Conservation (phyloP, 805 yeast genomes). For the Ogataea neopini region DNA sequence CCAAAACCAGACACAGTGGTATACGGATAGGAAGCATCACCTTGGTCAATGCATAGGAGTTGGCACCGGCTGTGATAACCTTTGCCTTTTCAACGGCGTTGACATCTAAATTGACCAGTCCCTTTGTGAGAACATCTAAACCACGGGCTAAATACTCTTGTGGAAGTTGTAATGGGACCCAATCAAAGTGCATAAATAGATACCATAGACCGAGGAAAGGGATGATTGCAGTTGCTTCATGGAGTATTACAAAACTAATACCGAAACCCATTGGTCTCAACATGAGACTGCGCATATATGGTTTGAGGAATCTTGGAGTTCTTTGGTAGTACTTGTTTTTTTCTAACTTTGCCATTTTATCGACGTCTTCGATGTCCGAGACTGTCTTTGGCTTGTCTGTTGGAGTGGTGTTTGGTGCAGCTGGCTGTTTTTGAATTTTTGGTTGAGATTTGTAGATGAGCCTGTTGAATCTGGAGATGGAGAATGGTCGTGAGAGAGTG, state of each 20-base stretch:
- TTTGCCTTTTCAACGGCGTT: constrained; percentile 31
- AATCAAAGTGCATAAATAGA: constrained; percentile 43
- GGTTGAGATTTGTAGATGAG: constrained; percentile 31
- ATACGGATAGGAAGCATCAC: constrained; percentile 32
- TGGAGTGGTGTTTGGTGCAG: not conserved
- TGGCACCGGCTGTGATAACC: constrained; percentile 37
- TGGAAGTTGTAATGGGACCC: constrained; percentile 48
- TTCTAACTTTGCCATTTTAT: constrained; percentile 25
- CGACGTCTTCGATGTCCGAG: constrained; percentile 25
- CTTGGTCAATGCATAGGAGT: constrained; percentile 38
- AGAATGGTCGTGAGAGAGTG: constrained; percentile 6
- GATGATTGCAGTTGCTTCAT: constrained; percentile 53
- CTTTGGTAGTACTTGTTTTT: constrained; percentile 34
- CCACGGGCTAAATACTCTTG: constrained; percentile 51
- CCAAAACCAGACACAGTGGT: constrained; percentile 31
- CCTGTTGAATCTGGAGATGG: not conserved
- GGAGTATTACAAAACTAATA: constrained; percentile 49
- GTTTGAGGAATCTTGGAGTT: constrained; percentile 34
- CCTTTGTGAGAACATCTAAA: constrained; percentile 45
- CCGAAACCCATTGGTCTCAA: constrained; percentile 40
- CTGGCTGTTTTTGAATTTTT: constrained; percentile 19
- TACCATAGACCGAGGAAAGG: constrained; percentile 57
- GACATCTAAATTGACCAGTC: constrained; percentile 30
- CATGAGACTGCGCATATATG: constrained; percentile 34
- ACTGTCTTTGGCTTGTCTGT: constrained; percentile 12